Conservation (phyloP, 2,329 filamentous ascomycete genomes). For the Pseudopyrenochaeta lycopersici region DNA sequence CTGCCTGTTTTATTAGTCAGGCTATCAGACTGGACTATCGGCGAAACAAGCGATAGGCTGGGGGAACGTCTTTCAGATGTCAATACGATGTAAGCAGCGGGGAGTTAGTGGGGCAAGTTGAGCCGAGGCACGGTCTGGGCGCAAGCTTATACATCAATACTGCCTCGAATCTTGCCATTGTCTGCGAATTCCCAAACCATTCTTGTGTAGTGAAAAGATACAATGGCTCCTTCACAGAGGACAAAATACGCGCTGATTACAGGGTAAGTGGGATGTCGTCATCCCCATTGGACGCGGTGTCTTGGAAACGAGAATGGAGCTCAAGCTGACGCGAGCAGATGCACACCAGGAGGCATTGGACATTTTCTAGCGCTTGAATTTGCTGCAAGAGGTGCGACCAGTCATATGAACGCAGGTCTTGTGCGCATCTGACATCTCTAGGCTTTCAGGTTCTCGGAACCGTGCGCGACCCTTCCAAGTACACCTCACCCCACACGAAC, state of each 20-base stretch:
- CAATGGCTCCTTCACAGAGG: conserved; percentile 22
- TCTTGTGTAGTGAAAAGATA: background rate
- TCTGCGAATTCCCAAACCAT: background rate
- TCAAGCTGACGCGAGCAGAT: conserved; percentile 43
- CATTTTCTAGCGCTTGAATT: conserved; percentile 67
- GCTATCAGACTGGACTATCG: background rate
- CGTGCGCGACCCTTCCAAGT: conserved; percentile 60
- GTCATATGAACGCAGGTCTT: background rate
- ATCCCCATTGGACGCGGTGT: background rate
- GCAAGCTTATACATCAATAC: background rate
- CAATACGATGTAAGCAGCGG: background rate
- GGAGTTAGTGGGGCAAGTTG: background rate
- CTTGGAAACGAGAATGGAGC: background rate
- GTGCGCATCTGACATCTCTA: conserved; percentile 10
- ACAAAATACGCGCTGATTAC: conserved; percentile 48
- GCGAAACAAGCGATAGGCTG: background rate
- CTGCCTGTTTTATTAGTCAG: conserved; percentile 2
- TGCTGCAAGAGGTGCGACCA: conserved; percentile 50
- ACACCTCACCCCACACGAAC: conserved; percentile 58
- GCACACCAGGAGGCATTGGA: conserved; percentile 66
- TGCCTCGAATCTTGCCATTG: background rate
- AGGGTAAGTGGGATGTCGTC: conserved; percentile 34
- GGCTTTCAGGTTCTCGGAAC: conserved; percentile 67
- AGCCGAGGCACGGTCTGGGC: conserved; percentile 1
- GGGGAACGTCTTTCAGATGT: background rate